Evolutionary conservation across 1,139 yeast genomes (phyloP).

Genomic region (Pneumocystis wakefieldiae): DNA sequence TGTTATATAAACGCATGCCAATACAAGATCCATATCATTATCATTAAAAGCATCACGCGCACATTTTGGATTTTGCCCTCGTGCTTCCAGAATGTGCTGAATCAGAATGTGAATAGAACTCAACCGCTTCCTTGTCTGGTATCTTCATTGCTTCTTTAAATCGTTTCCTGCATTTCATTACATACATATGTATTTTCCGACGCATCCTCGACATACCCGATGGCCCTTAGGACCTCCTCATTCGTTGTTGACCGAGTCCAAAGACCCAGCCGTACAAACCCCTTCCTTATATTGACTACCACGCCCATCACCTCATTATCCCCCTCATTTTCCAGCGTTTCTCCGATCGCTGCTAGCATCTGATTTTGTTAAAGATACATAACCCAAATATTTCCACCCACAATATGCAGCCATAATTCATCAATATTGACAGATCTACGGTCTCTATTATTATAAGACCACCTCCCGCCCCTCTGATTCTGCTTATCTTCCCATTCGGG

Average conservation of each 20-base stretch:
- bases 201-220: conserved; percentile 33
- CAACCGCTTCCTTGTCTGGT: conserved; percentile 53
- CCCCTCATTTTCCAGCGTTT: conserved; percentile 51
- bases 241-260: conserved; percentile 82
- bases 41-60: not conserved
- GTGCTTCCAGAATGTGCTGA: conserved; percentile 16
- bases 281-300: conserved; percentile 75
- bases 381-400: conserved; percentile 4
- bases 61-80: conserved; percentile 15
- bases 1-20: not conserved
- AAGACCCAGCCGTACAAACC: conserved; percentile 70
- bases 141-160: conserved; percentile 69
- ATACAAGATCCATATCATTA: not conserved
- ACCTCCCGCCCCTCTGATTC: conserved; percentile 86
- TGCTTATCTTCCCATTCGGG: conserved; percentile 97
- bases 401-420: conserved; percentile 60
- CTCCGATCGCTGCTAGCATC: conserved; percentile 84
- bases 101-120: conserved; percentile 49
- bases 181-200: not conserved
- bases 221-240: conserved; percentile 33
- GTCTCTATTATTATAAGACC: conserved; percentile 68
- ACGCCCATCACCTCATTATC: conserved; percentile 81
- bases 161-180: conserved; percentile 13
- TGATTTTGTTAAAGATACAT: not conserved
- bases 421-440: conserved; percentile 51